Evolutionary conservation across 805 yeast genomes (phyloP).

Genomic region (Cyberlindnera euphorbiiphila): DNA sequence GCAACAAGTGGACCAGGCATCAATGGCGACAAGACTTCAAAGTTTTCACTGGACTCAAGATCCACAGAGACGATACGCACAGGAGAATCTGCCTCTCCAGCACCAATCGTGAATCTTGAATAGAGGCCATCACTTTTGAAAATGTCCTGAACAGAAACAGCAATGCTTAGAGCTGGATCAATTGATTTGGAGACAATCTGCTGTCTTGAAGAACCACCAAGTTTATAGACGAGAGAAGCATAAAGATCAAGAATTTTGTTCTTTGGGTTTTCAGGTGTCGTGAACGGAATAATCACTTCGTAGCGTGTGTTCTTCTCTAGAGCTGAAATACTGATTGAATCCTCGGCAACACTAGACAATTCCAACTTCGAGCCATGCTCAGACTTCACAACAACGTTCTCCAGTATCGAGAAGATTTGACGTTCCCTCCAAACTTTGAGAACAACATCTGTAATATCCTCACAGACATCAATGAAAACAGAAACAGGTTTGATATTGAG

Average conservation of each 20-base stretch:
- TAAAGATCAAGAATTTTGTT: slow-evolving; percentile 11
- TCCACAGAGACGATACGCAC: slow-evolving; percentile 46
- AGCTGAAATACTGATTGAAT: neutral
- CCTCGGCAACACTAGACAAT: slow-evolving; percentile 2
- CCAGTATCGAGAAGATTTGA: slow-evolving; percentile 2
- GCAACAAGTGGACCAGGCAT: slow-evolving; percentile 41
- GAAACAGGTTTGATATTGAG: slow-evolving; percentile 20
- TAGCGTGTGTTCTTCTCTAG: slow-evolving; percentile 12
- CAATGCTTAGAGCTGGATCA: slow-evolving; percentile 54
- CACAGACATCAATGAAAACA: slow-evolving; percentile 12
- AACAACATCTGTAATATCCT: slow-evolving; percentile 5
- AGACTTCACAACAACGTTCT: slow-evolving; percentile 4
- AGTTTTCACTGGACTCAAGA: slow-evolving; percentile 34
- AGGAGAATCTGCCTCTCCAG: slow-evolving; percentile 49
- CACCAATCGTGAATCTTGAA: slow-evolving; percentile 66
- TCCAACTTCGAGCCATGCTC: slow-evolving; percentile 2
- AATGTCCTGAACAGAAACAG: slow-evolving; percentile 79
- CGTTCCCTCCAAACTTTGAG: slow-evolving; percentile 13
- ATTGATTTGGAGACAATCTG: slow-evolving; percentile 29
- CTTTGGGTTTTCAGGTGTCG: slow-evolving; percentile 20
- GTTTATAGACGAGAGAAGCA: slow-evolving; percentile 13
- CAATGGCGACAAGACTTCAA: slow-evolving; percentile 31
- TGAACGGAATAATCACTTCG: slow-evolving; percentile 33
- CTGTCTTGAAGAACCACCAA: slow-evolving; percentile 10
- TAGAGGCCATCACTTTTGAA: slow-evolving; percentile 54